Conservation (phyloP, 371 early-diverging fungal genomes). For the Phascolomyces articulosus region DNA sequence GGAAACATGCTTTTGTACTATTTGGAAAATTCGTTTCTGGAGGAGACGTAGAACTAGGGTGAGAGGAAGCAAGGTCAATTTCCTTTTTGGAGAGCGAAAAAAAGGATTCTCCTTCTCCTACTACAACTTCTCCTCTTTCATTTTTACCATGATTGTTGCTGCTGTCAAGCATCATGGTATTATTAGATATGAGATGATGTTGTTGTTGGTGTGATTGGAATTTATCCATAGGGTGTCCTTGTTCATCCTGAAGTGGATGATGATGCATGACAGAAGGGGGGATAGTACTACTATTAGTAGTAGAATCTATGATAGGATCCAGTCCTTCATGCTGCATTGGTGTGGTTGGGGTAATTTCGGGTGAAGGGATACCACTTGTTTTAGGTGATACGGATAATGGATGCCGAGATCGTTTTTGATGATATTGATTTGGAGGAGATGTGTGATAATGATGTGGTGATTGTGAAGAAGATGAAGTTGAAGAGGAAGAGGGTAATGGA, state of each 20-base stretch:
- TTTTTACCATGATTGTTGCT: too few species aligned
- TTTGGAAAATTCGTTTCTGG: too few species aligned
- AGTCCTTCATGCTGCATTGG: neutral
- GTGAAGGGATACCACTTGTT: conserved; percentile 33
- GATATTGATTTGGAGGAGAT: neutral
- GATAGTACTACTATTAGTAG: too few species aligned
- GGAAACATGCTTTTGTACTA: neutral
- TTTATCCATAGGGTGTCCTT: too few species aligned
- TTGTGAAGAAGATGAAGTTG: too few species aligned
- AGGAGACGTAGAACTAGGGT: too few species aligned
- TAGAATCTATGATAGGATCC: too few species aligned
- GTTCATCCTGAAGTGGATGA: too few species aligned
- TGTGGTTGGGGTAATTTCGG: conserved; percentile 40
- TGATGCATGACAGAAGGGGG: conserved; percentile 1
- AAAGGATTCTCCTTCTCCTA: conserved; percentile 73
- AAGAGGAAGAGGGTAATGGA: neutral
- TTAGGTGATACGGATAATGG: neutral
- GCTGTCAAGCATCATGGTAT: neutral
- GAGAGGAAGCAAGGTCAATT: conserved; percentile 8
- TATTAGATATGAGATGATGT: neutral
- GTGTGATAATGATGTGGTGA: neutral
- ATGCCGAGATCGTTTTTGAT: conserved; percentile 10
- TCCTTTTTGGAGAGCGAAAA: conserved; percentile 9
- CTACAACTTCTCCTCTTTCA: conserved; percentile 86
- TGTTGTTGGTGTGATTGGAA: too few species aligned